Conservation (phyloP, 805 yeast genomes). For the Diddensiella transvaalensis region DNA sequence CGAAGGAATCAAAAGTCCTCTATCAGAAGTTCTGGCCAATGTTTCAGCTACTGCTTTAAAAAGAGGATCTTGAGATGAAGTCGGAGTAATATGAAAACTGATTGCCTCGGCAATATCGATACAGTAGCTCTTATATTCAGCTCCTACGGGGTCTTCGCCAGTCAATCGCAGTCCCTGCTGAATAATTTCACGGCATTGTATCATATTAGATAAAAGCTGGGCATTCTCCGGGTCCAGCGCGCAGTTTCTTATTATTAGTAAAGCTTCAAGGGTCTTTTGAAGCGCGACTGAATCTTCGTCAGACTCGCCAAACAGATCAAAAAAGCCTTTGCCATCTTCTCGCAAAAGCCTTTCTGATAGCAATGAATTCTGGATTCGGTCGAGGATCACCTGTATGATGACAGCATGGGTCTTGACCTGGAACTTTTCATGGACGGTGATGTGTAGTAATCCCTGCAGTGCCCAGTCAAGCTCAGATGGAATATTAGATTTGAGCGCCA, state of each 20-base stretch:
- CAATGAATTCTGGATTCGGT: conserved; percentile 37
- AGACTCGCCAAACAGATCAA: not conserved
- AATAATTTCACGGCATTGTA: conserved; percentile 47
- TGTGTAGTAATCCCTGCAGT: conserved; percentile 47
- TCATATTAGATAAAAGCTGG: conserved; percentile 61
- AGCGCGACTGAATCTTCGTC: conserved; percentile 13
- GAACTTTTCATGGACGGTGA: conserved; percentile 46
- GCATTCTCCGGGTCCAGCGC: conserved; percentile 83
- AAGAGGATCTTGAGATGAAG: conserved; percentile 63
- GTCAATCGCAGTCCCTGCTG: conserved; percentile 33
- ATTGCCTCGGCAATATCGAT: conserved; percentile 82
- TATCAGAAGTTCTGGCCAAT: conserved; percentile 55
- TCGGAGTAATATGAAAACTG: conserved; percentile 77
- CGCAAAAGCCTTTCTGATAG: conserved; percentile 29
- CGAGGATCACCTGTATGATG: conserved; percentile 39
- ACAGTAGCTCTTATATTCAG: conserved; percentile 63
- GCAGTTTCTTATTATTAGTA: conserved; percentile 72
- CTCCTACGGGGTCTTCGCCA: conserved; percentile 32
- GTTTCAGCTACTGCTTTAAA: conserved; percentile 53
- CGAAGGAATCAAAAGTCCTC: conserved; percentile 63
- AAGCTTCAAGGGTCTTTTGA: conserved; percentile 42
- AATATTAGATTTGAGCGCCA: conserved; percentile 66
- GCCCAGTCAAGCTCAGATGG: conserved; percentile 72
- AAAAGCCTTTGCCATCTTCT: conserved; percentile 13
- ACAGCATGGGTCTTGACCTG: conserved; percentile 42